Evolutionary conservation across 257 asterid species (phyloP), one percentile per base, ranked within the genome.

Genomic region (Solanum dulcamara): DNA sequence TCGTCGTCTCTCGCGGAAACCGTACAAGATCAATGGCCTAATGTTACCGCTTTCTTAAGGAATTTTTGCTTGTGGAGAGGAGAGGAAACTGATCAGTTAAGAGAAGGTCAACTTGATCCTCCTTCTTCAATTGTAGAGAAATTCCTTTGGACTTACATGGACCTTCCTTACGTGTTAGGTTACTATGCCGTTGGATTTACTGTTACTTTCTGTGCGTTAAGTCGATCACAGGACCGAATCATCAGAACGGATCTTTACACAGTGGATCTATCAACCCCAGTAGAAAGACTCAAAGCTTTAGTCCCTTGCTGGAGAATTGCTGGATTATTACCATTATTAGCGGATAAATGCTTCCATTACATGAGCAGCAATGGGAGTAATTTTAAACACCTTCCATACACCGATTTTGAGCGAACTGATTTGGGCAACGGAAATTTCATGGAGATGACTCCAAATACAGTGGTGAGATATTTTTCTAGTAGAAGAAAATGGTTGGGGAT

Each of bases 41-140:
- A 88, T 12, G 79, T 91, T 0, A 88, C 91, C 1, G 93, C 87
- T 6, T 91, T 88, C 35, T 24, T 88, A 42, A 87, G 88, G 44
- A 87, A 87, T 28, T 87, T 90, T 51, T 91, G 93, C 84, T 68
- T 91, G 83, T 91, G 93, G 93, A 86, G 93, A 70, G 93, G 93
- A 44, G 92, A 91, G 55, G 92, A 91, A 53, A 86, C 89, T 28
- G 90, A 88, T 85, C 89, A 86, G 53, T 37, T 85, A n/a, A 89
- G 88, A 57, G 93, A 91, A 81, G 93, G 90, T 10, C 91, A 86
- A 7, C 20, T 46, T 15, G 91, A 89, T 64, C 93, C 93, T 4
- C 87, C 92, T 3, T 85, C 89, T 42, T 86, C 90, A 5, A 74
- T 90, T 1, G 90, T 90, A 12, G 92, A 90, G 70, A 90, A 90